These are phyloP conservation scores for Nothophoma quercina DNA, from an alignment of 2,329 filamentous ascomycete genomes.

Conservation along the genomic window DNA sequence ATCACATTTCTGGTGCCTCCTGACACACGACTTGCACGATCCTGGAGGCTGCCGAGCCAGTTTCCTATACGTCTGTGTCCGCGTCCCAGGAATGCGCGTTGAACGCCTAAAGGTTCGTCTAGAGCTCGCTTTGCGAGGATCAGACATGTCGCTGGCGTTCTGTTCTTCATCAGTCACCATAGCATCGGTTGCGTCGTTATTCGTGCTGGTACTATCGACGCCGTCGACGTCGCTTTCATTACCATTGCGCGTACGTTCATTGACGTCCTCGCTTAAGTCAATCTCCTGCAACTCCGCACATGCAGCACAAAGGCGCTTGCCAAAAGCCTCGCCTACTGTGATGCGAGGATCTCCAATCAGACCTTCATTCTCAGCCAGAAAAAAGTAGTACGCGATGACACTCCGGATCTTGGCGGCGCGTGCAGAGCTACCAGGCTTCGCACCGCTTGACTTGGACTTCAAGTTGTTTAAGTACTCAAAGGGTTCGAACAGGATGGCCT, in stretches of 20 bases:
- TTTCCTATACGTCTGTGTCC: too few relatives aligned
- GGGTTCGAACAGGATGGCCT: background rate
- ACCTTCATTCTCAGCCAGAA: constrained; percentile 21
- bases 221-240: background rate
- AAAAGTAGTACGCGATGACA: constrained; percentile 21
- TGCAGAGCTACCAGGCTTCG: background rate
- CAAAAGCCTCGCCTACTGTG: background rate
- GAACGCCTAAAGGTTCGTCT: too few relatives aligned
- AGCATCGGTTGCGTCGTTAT: too few relatives aligned
- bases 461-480: constrained; percentile 8
- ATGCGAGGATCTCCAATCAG: constrained; percentile 9
- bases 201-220: too few relatives aligned
- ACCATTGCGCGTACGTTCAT: background rate
- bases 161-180: too few relatives aligned
- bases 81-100: too few relatives aligned
- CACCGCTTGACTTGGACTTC: background rate
- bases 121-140: too few relatives aligned
- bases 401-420: constrained; percentile 14
- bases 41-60: constrained; percentile 2
- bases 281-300: constrained; percentile 2
- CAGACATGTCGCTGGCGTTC: too few relatives aligned
- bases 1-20: constrained; percentile 61
- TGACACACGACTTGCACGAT: constrained; percentile 9
- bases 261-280: background rate
- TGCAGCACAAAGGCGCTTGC: constrained; percentile 3